Conservation (phyloP, 2,329 filamentous ascomycete species). For the Fusarium cicatricum region DNA sequence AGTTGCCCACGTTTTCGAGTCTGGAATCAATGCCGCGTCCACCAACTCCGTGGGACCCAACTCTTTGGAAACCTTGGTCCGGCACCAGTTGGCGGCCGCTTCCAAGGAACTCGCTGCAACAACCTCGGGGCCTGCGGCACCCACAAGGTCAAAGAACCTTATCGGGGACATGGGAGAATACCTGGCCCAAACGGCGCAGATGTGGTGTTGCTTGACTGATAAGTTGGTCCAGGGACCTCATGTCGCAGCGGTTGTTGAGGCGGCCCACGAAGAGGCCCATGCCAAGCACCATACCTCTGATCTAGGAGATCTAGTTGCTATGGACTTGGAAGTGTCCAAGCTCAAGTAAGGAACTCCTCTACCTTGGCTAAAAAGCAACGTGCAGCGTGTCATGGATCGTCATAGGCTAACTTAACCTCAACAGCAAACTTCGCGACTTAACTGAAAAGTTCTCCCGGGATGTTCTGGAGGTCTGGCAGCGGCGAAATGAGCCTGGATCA, state of each 20-base stretch:
- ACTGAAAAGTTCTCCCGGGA: conserved; percentile 47
- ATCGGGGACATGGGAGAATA: conserved; percentile 50
- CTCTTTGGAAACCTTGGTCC: conserved; percentile 42
- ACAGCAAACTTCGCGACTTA: conserved; percentile 48
- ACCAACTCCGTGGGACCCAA: conserved; percentile 22
- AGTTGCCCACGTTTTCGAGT: conserved; percentile 42
- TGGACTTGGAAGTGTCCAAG: conserved; percentile 46
- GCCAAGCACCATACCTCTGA: conserved; percentile 41
- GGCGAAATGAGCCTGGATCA: conserved; percentile 23
- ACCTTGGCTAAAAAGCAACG: background rate
- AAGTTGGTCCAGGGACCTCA: conserved; percentile 46
- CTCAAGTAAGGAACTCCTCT: conserved; percentile 43
- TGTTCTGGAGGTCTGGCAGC: conserved; percentile 45
- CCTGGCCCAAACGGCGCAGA: conserved; percentile 45
- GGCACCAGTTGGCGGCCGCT: conserved; percentile 40
- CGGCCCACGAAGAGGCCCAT: conserved; percentile 42
- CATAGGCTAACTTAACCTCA: conserved; percentile 21
- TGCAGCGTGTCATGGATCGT: background rate
- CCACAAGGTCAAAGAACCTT: conserved; percentile 39
- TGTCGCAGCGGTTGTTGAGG: conserved; percentile 41
- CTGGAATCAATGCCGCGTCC: conserved; percentile 37
- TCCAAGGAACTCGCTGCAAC: conserved; percentile 36
- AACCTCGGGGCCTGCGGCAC: conserved; percentile 11
- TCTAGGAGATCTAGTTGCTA: conserved; percentile 38
- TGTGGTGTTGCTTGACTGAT: conserved; percentile 48